These are phyloP conservation scores for Phytophthora sp. DNA, from an alignment of 352 stramenopile species.

Conservation along the genomic window DNA sequence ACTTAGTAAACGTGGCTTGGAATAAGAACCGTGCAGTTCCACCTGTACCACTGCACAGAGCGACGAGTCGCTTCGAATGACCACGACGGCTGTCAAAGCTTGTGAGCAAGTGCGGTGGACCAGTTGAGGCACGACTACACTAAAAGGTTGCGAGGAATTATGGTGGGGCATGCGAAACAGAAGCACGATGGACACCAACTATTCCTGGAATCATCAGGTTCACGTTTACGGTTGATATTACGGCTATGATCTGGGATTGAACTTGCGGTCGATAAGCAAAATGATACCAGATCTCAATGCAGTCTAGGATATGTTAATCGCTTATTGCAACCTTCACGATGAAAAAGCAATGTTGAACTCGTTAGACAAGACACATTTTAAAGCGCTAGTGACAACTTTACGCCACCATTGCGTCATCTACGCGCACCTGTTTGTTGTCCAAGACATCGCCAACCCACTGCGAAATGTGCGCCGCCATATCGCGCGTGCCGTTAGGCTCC, in stretches of 20 bases:
- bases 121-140: no score
- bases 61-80: background rate
- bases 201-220: no score
- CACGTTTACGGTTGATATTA: no score
- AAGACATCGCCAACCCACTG: constrained; percentile 56
- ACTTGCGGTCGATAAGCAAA: background rate
- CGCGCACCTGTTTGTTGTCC: constrained; percentile 28
- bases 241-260: no score
- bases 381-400: constrained; percentile 1
- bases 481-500: constrained; percentile 58
- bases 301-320: background rate
- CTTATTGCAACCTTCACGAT: background rate
- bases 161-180: no score
- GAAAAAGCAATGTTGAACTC: background rate
- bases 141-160: no score
- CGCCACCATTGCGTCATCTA: constrained; percentile 18
- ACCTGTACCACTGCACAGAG: background rate
- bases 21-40: constrained; percentile 5
- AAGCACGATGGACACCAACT: no score
- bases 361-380: constrained; percentile 10
- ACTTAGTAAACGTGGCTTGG: background rate
- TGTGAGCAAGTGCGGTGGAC: no score
- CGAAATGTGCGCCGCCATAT: constrained; percentile 71
- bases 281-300: no score
- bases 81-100: no score